Base-by-base conservation (phyloP, 2,329 filamentous ascomycete species). In the Claviceps pazoutovae region DNA sequence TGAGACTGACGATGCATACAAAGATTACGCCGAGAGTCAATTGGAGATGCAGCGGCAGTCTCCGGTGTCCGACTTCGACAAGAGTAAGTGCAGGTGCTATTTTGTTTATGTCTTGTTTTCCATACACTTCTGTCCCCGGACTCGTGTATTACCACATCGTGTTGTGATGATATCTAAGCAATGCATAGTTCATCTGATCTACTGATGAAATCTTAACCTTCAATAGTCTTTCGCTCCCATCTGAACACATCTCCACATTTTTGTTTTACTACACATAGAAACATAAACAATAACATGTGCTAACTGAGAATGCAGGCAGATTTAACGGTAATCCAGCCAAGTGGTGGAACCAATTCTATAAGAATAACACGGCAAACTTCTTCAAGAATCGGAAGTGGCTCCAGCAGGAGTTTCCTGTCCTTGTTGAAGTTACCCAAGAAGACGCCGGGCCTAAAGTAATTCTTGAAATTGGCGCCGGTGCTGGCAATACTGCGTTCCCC, bases 331-430 rank as follows among this genome's bases (percentile, higher is more conserved):
- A 94, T 57, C 93, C 93, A 0, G 90, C 88, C 56, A 95, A 89
- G 68, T 97, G 89, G 88, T 98, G 93, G 93, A 93, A 98, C 63
- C 72, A 86, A 51, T 98, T 98, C 71, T 98, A 98, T 74, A 90
- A 93, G 70, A 95, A 97, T 71, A 97, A 98, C 69, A 87, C 86
- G 19, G 80, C 84, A 61, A 97, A 97, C 64, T 98, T 98, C 71
- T 98, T 98, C 80, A 98, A 98, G 71, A 86, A 98, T 65, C 80
- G 93, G 57, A 97, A 97, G 66, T 98, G 93, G 93, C 73, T 98
- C 36, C 84, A 86, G 57, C 91, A 97, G 67, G 93, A 98, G 67
- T 98, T 98, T 58, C 93, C 93, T 0, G 72, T 97, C 4, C 72
- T 98, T n/a, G 79, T 76, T 23, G 78, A 86, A 53, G 76, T 95